Evolutionary conservation across 2,329 filamentous ascomycete genomes (phyloP).

Genomic region (Aspergillus nomiae): DNA sequence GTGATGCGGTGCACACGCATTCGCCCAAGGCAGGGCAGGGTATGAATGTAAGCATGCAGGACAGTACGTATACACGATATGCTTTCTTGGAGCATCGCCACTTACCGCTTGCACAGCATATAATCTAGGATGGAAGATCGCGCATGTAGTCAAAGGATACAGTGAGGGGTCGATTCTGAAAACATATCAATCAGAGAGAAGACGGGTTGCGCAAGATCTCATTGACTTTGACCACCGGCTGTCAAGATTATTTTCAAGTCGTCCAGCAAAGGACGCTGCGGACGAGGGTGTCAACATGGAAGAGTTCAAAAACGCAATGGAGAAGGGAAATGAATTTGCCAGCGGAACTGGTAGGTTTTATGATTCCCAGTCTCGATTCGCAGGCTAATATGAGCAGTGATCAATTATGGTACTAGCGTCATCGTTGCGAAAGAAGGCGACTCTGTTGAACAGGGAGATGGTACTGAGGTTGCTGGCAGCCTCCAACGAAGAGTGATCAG

Average conservation of each 20-base stretch:
- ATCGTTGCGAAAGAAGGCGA: conserved; percentile 58
- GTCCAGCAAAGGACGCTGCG: conserved; percentile 61
- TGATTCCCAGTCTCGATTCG: conserved; percentile 9
- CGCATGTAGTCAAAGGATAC: conserved; percentile 49
- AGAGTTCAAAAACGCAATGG: conserved; percentile 63
- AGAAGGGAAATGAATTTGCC: conserved; percentile 62
- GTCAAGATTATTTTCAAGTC: conserved; percentile 58
- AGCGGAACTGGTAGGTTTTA: conserved; percentile 50
- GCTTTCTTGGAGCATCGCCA: fast-evolving
- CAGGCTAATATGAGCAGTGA: conserved; percentile 29
- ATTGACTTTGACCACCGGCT: conserved; percentile 66
- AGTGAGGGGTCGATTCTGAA: conserved; percentile 46
- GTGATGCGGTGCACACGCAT: conserved; percentile 64
- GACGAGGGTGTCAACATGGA: conserved; percentile 65
- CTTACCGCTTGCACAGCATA: conserved; percentile 37
- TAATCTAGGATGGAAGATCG: conserved; percentile 62
- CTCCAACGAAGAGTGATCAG: conserved; percentile 8
- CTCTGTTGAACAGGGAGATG: conserved; percentile 27
- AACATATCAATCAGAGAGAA: conserved; percentile 58
- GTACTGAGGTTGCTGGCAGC: background rate
- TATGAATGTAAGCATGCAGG: conserved; percentile 74
- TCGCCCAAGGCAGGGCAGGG: conserved; percentile 53
- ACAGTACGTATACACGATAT: conserved; percentile 39
- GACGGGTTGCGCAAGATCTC: conserved; percentile 64
- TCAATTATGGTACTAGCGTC: conserved; percentile 60